Evolutionary conservation across 2,329 filamentous ascomycete species (phyloP), one percentile per base, ranked within the genome.

Genomic region (Blastomyces emzantsi): DNA sequence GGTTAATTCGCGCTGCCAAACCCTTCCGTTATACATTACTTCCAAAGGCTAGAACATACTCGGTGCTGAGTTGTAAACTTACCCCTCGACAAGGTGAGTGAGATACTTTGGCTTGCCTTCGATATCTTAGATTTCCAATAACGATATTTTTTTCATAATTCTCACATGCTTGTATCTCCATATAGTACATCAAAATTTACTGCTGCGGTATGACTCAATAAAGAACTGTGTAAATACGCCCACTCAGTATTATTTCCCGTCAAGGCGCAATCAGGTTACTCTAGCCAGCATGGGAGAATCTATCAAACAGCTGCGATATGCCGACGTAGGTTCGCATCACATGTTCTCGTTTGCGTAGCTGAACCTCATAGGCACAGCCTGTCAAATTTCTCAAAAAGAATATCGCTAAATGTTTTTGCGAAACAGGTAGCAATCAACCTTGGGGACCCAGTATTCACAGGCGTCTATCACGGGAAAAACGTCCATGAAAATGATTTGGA

Each of bases 381-480:
- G 51, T 33, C 8, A 55, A 33, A 9, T 5, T 33, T 33, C 33
- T 5, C 33, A 6, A 33, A 17, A 47, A n/a, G n/a, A 25, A 33
- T 8, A 3, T 41, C 19, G 22, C 39, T 64, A 25, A 28, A 45
- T 22, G 13, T 5, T 11, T 51, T 61, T 47, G 41, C 15, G 9
- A 52, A 54, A 64, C 51, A 88, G 84, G 85, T 99, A 72, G 94
- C 93, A 64, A 97, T 99, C 81, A 99, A 99, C 76, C 84, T 99
- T 63, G 90, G 92, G 62, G 94, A 99, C 72, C 90, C 90, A 61
- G 90, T 97, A 65, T 99, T 93, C 76, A 84, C 85, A 57, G 94
- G 94, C 60, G 77, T 84, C 52, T 95, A 97, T 73, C 88, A 95
- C 72, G 90, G 90, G 71, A 92, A 87, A 66, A 82, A 90, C 71